Evolutionary conservation across 2,329 filamentous ascomycete genomes (phyloP), one percentile per base, ranked within the genome.

Genomic region (Catunica adiposa): DNA sequence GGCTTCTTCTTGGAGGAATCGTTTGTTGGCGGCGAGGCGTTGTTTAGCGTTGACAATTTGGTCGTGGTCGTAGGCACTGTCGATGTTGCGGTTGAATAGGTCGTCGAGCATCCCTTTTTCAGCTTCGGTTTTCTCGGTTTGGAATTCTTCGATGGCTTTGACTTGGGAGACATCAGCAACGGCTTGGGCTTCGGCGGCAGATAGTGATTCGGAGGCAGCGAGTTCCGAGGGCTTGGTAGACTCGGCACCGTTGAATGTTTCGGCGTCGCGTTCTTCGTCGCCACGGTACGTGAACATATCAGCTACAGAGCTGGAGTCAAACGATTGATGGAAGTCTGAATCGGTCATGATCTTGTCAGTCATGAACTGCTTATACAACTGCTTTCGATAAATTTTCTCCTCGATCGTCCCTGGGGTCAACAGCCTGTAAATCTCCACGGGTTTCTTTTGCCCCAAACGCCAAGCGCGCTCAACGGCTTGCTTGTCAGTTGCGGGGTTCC

Each of bases 371-470:
- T 98, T 98, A 74, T 94, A 98, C 53, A 98, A 92, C 65, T 98
- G 92, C 15, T 94, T 84, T 67, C 98, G 90, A 60, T 97, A 98
- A 29, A 98, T 98, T 71, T 98, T 98, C 68, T 98, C 92, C 65
- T 98, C 92, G 23, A 98, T 98, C 0, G 94, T 98, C 1, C 92
- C 92, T 3, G 90, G 88, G 3, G 88, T 95, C 86, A 98, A 94
- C n/a, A 98, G 75, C 37, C 94, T 84, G 66, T 96, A 98, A 22
- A 98, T 95, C 3, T 88, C 89, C 26, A 98, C 92, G 51, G 95
- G 88, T 55, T 85, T 83, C 67, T 94, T 96, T 70, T 98, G 92
- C 0, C 92, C 92, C 1, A 98, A 72, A 57, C 92, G 82, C 92
- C 92, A 98, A 4, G 94, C 92, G 63, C 92, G 80, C 68, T 98